Evolutionary conservation across 2,329 filamentous ascomycete species (phyloP).

Genomic region (Phaeosphaeriaceae sp.): DNA sequence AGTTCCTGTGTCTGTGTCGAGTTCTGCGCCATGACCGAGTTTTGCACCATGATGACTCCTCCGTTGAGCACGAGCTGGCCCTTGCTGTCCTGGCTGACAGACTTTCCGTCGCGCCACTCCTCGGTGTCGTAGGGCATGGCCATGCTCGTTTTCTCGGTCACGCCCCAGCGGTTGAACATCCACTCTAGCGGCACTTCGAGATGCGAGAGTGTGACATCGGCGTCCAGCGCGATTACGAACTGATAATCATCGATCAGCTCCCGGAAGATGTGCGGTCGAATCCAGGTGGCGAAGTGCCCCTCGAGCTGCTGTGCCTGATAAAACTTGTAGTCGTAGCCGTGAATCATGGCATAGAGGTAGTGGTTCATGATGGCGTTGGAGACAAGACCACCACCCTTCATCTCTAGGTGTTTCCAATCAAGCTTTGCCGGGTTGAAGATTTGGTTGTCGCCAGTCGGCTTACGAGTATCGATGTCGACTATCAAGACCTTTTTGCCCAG

Average conservation of each 20-base stretch:
- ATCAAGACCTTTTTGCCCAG: conserved; percentile 3
- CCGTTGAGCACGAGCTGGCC: conserved; percentile 48
- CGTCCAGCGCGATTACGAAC: conserved; percentile 56
- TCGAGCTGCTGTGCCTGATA: conserved; percentile 46
- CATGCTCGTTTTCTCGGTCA: conserved; percentile 49
- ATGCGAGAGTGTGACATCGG: conserved; percentile 53
- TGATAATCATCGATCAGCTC: conserved; percentile 51
- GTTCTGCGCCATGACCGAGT: conserved; percentile 45
- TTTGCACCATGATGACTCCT: conserved; percentile 31
- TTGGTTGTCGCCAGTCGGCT: conserved; percentile 24
- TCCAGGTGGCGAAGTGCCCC: conserved; percentile 52
- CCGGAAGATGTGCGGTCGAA: conserved; percentile 51
- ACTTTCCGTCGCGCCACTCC: conserved; percentile 9
- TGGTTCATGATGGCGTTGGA: conserved; percentile 22
- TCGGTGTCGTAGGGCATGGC: conserved; percentile 50
- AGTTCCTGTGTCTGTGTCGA: conserved; percentile 29
- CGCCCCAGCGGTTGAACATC: conserved; percentile 57
- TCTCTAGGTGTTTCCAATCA: conserved; percentile 29
- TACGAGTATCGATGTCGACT: conserved; percentile 34
- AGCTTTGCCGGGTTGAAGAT: conserved; percentile 28
- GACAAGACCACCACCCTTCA: conserved; percentile 33
- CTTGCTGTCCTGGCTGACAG: conserved; percentile 45
- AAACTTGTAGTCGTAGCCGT: conserved; percentile 57
- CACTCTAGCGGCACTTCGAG: conserved; percentile 57
- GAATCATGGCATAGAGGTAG: conserved; percentile 45